Evolutionary conservation across 345 rosid genomes (phyloP), one percentile per base, ranked within the genome.

Genomic region (Anastatica hierochuntica): DNA sequence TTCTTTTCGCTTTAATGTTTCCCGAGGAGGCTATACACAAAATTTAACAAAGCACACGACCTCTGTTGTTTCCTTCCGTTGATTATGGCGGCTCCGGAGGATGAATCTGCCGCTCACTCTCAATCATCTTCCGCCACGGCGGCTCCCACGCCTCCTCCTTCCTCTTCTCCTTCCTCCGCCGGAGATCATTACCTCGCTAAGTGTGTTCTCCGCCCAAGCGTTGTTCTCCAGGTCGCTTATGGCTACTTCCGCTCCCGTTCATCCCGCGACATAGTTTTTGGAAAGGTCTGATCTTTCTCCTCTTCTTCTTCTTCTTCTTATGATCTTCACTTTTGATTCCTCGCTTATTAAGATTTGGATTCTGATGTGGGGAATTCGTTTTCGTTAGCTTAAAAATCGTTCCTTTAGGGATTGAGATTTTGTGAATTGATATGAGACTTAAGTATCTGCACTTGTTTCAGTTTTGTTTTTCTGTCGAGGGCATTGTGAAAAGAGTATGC

Each of bases 11-110:
- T n/a, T n/a, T n/a, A n/a, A n/a, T n/a, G n/a, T n/a, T n/a, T n/a
- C n/a, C n/a, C n/a, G n/a, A n/a, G n/a, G n/a, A n/a, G n/a, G n/a
- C n/a, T n/a, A n/a, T n/a, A n/a, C n/a, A n/a, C n/a, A n/a, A 47
- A 35, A 15, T 34, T 14, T 16, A 16, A 59, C 9, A 49, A 27
- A 23, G 16, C n/a, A 5, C 8, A 56, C 57, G 29, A 29, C 17
- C 51, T 21, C n/a, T 42, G 31, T n/a, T n/a, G n/a, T n/a, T n/a
- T n/a, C n/a, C n/a, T 17, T 18, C 14, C 35, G 30, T 37, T 46
- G 33, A 23, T 37, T 45, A 85, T 92, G 96, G 98, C 95, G 61
- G 94, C 90, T 51, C 71, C 96, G 19, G 95, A 85, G 83, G 98
- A 92, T 63, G 96, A 85, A 74, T 83, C 85, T 53, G 82, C 95